Percentiles rank a stretch among this genome's conserved stretches.
phyloP scores from a whole-genome alignment of 1,284 basidiomycete genomes.

The Cerrena zonata region DNA sequence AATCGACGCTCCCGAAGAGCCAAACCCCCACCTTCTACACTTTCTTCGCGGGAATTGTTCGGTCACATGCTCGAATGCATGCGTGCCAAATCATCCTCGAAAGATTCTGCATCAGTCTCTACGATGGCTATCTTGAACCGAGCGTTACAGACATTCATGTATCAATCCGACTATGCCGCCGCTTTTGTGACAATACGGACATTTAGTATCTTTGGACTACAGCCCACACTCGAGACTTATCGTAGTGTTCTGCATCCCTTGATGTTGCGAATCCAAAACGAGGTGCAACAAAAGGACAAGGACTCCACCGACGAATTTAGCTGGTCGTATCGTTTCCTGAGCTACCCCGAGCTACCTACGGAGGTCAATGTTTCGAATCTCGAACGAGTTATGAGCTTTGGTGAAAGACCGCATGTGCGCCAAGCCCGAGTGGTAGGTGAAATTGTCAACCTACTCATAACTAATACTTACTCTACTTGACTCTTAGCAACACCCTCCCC shows the following conservation, averaged over 20 bases:
- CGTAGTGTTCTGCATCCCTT: conserved; percentile 30
- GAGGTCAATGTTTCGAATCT: not conserved
- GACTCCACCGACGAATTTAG: not conserved
- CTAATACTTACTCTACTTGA: no score
- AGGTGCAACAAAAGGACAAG: conserved; percentile 10
- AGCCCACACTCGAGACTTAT: conserved; percentile 35
- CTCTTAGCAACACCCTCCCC: no score
- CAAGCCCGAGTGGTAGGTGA: no score
- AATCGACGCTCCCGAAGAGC: conserved; percentile 10
- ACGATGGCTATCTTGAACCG: conserved; percentile 33
- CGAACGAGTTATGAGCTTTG: not conserved
- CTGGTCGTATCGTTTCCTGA: conserved; percentile 30
- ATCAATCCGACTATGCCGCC: conserved; percentile 39
- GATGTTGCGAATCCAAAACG: conserved; percentile 15
- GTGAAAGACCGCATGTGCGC: not conserved
- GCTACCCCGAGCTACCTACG: conserved; percentile 5
- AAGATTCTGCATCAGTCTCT: no score
- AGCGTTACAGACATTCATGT: conserved; percentile 41
- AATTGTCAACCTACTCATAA: no score
- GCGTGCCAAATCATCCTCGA: conserved; percentile 10
- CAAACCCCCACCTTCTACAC: conserved; percentile 19
- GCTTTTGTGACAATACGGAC: conserved; percentile 36
- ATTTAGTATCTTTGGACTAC: conserved; percentile 27
- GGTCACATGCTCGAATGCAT: conserved; percentile 39
- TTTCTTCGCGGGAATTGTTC: conserved; percentile 40